Conservation (phyloP, 148 eudicot species). For the Bassia scoparia region DNA sequence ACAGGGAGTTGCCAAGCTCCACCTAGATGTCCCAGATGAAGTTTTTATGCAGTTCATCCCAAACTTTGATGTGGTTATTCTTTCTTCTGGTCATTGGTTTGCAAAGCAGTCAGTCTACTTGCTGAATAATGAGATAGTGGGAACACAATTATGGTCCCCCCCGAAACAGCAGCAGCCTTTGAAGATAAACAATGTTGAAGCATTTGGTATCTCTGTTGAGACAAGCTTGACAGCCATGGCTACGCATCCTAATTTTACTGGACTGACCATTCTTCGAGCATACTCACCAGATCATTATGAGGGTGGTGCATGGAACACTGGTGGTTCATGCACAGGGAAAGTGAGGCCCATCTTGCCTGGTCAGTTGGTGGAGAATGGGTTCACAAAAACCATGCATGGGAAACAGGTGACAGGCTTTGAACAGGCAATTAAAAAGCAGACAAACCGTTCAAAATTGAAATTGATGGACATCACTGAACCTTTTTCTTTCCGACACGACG, state of each 20-base stretch:
- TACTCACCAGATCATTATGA: constrained; percentile 94
- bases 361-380: constrained; percentile 59
- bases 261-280: constrained; percentile 68
- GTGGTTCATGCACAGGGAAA: constrained; percentile 94
- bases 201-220: constrained; percentile 80
- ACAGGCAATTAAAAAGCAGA: constrained; percentile 45
- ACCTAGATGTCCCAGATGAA: constrained; percentile 80
- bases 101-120: constrained; percentile 80
- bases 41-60: constrained; percentile 54
- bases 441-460: constrained; percentile 52
- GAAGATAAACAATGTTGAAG: constrained; percentile 66
- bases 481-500: constrained; percentile 79
- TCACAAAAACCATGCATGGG: constrained; percentile 76
- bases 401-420: constrained; percentile 68
- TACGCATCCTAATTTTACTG: constrained; percentile 62
- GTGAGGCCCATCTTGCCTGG: constrained; percentile 50
- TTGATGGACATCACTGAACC: constrained; percentile 80
- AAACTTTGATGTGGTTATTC: constrained; percentile 64
- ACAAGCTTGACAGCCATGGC: constrained; percentile 62
- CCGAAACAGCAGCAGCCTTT: constrained; percentile 31
- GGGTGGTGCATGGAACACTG: constrained; percentile 94
- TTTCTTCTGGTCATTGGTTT: constrained; percentile 98
- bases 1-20: constrained; percentile 61
- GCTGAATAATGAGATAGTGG: constrained; percentile 75
- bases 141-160: constrained; percentile 87